Percentiles rank a stretch among this genome's conserved stretches.
phyloP scores from a whole-genome alignment of 768 basidiomycete genomes.

The Pleurotus giganteus region DNA sequence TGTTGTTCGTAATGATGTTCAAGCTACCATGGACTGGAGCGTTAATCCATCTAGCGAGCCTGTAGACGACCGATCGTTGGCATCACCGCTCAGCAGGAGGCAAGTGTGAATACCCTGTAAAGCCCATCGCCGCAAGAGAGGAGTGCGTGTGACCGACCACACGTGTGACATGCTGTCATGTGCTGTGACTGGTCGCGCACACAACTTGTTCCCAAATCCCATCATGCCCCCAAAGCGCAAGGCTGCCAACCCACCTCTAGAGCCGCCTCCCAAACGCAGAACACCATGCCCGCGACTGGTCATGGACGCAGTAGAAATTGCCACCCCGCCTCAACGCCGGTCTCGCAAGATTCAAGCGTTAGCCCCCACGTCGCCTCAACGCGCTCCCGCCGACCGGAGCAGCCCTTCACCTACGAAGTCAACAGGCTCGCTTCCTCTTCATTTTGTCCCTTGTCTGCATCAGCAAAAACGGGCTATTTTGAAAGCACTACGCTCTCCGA shows the following conservation, averaged over 20 bases:
- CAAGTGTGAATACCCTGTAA: slow-evolving; percentile 49
- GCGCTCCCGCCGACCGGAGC: background rate
- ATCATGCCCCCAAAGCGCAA: slow-evolving; percentile 48
- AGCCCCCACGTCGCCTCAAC: background rate
- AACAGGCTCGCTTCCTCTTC: slow-evolving; percentile 37
- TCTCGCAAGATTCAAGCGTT: background rate
- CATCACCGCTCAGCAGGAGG: slow-evolving; percentile 1
- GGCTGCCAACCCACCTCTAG: slow-evolving; percentile 14
- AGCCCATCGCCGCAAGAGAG: slow-evolving; percentile 43
- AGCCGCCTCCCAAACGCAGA: slow-evolving; percentile 31
- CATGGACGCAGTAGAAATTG: slow-evolving; percentile 9
- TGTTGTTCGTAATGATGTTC: slow-evolving; percentile 66
- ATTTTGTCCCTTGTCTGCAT: slow-evolving; percentile 44
- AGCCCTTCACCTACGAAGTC: slow-evolving; percentile 18
- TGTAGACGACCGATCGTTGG: slow-evolving; percentile 23
- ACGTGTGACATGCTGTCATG: slow-evolving; percentile 10
- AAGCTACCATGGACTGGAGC: slow-evolving; percentile 68
- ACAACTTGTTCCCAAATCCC: background rate
- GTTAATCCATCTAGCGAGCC: slow-evolving; percentile 80
- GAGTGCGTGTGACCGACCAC: background rate
- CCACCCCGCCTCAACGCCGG: background rate
- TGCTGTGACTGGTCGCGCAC: slow-evolving; percentile 25
- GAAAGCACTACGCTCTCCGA: slow-evolving; percentile 34
- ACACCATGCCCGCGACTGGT: slow-evolving; percentile 15
- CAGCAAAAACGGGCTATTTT: slow-evolving; percentile 61